phyloP scores from a whole-genome alignment of 2,329 filamentous ascomycete genomes.

The Colletotrichum truncatum region DNA sequence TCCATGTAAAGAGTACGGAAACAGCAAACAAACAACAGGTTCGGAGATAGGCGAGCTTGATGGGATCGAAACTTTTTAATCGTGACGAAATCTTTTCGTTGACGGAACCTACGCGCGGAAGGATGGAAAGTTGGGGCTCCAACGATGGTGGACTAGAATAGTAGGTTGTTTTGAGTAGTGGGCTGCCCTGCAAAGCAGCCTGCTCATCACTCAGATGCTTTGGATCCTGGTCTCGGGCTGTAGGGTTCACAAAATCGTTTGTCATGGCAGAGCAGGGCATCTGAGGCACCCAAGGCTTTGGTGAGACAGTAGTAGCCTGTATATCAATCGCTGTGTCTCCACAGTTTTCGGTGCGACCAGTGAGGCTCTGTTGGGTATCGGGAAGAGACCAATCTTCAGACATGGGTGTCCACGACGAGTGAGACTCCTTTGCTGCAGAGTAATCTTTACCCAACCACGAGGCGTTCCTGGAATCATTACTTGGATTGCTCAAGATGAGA shows the following conservation, averaged over 20 bases:
- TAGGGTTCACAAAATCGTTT: not conserved
- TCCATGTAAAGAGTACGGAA: constrained; percentile 70
- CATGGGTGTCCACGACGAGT: not conserved
- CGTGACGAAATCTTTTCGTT: constrained; percentile 39
- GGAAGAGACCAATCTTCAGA: not conserved
- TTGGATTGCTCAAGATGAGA: constrained; percentile 57
- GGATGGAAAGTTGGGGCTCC: constrained; percentile 12
- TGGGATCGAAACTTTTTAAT: constrained; percentile 58
- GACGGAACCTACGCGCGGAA: constrained; percentile 31
- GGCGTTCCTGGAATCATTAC: constrained; percentile 43
- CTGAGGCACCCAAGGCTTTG: constrained; percentile 20
- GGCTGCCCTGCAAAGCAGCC: not conserved
- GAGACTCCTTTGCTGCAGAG: constrained; percentile 45
- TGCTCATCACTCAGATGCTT: constrained; percentile 28
- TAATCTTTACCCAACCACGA: constrained; percentile 38
- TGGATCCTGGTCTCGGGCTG: not conserved
- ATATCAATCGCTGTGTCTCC: constrained; percentile 65
- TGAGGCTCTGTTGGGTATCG: constrained; percentile 33
- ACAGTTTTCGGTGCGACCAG: constrained; percentile 43
- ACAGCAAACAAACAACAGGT: constrained; percentile 70
- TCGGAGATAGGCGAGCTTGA: constrained; percentile 69
- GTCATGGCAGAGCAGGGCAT: constrained; percentile 28
- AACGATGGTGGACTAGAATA: constrained; percentile 29
- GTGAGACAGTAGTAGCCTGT: constrained; percentile 47
- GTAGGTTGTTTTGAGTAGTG: constrained; percentile 37